These are phyloP conservation scores for Lotmaria passim DNA, from an alignment of 208 protist genomes.

Conservation along the genomic window DNA sequence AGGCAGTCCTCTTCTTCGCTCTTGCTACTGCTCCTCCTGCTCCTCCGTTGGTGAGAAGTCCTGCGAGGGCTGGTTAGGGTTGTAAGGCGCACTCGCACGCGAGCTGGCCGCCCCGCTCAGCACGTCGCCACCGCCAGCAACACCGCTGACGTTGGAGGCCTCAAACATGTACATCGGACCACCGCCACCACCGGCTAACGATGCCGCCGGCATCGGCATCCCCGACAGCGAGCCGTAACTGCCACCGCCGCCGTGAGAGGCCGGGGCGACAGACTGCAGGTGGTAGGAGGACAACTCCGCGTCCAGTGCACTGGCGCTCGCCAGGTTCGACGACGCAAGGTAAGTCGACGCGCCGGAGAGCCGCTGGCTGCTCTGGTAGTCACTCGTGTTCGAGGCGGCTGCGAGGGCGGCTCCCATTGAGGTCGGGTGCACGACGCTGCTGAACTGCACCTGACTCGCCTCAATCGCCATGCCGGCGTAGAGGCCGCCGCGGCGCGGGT, in stretches of 20 bases:
- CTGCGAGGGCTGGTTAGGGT: slow-evolving; percentile 28
- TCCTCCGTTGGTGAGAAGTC: slow-evolving; percentile 69
- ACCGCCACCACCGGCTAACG: slow-evolving; percentile 13
- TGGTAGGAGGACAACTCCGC: slow-evolving; percentile 72
- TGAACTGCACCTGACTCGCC: slow-evolving; percentile 72
- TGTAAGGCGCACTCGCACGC: slow-evolving; percentile 36
- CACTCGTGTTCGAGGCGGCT: slow-evolving; percentile 44
- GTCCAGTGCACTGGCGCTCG: slow-evolving; percentile 22
- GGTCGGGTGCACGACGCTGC: slow-evolving; percentile 26
- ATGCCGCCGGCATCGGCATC: slow-evolving; percentile 21
- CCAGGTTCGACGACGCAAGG: slow-evolving; percentile 24
- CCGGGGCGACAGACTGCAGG: slow-evolving; percentile 61
- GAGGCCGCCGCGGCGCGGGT: slow-evolving; percentile 24
- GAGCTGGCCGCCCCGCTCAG: slow-evolving; percentile 22
- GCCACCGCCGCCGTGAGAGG: slow-evolving; percentile 26
- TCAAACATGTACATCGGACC: slow-evolving; percentile 32
- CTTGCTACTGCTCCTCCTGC: slow-evolving; percentile 54
- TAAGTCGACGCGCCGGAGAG: slow-evolving; percentile 29
- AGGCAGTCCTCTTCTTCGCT: too few relatives aligned
- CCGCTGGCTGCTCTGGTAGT: slow-evolving; percentile 34
- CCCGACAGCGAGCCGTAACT: slow-evolving; percentile 11
- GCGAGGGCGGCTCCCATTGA: slow-evolving; percentile 32
- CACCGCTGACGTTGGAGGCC: slow-evolving; percentile 21
- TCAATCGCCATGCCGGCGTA: slow-evolving; percentile 60
- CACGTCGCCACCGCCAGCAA: neutral